Base-by-base conservation (phyloP, 2,329 filamentous ascomycete genomes). In the Arachnomyces sp. region DNA sequence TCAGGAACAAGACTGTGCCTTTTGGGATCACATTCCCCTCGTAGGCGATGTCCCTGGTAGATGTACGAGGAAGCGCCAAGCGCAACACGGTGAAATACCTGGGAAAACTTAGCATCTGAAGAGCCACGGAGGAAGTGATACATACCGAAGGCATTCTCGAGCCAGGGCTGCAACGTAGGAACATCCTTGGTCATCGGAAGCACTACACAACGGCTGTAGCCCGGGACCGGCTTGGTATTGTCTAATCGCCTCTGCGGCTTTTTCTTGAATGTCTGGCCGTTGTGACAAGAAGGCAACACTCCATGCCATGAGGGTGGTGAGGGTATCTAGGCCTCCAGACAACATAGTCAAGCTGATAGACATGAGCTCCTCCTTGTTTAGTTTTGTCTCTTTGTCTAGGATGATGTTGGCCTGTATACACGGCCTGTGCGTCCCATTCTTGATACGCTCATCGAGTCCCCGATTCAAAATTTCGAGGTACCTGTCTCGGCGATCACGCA, bases 331-430 rank as follows among this genome's bases (percentile, higher is more conserved):
- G 0, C 80, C 80, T 1, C 79, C 80, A 0, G 76, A 79, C 3
- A 84, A 62, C 80, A 84, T 84, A 1, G 79, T 83, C 45, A 84
- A 57, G 45, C 75, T 80, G 49, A 83, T 83, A 0, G 74, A 78
- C 0, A 72, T 80, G 28, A 83, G 66, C 47, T 84, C 80, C 36
- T 75, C 77, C 30, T 71, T 68, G 58, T 75, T 80, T 12, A 83
- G 61, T 45, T 74, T 77, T 0, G 77, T 73, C 29, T 82, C 78
- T 48, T 76, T 72, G 47, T 82, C 78, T 34, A 74, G 61, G 44
- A 82, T 80, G 25, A 82, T 72, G 45, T 82, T 83, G 3, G 77
- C 78, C 45, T 82, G 78, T 32, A 83, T 83, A 52, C 80, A 83
- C 0, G 78, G 77, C 48, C 73, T 71, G 52, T 82, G 71, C 0